A percentile compares a stretch with the other conserved stretches of the same genome.
phyloP scores from a whole-genome alignment of 805 yeast species.

The Ogataea salicorniae region DNA sequence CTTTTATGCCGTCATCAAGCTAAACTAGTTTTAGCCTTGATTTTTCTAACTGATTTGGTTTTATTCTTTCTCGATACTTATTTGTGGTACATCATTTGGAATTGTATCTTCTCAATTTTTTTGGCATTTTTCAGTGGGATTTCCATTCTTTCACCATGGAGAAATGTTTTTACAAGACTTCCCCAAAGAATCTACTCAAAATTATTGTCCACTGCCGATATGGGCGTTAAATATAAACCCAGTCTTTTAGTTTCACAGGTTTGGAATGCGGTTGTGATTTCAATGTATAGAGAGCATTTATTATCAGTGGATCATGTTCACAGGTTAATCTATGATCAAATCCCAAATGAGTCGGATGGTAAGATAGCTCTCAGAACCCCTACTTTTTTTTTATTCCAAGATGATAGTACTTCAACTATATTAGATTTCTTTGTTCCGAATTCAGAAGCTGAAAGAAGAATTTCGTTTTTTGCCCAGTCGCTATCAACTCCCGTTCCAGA shows the following conservation, averaged over 20 bases:
- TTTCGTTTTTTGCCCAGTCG: conserved; percentile 51
- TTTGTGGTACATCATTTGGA: conserved; percentile 55
- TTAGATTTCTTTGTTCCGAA: conserved; percentile 39
- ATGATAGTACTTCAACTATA: conserved; percentile 36
- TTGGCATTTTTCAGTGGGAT: conserved; percentile 48
- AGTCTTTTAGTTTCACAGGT: conserved; percentile 40
- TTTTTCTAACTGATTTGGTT: conserved; percentile 41
- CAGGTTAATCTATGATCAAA: conserved; percentile 32
- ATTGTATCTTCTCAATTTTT: conserved; percentile 43
- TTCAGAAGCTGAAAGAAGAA: conserved; percentile 48
- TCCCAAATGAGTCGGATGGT: conserved; percentile 46
- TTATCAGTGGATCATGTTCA: conserved; percentile 46
- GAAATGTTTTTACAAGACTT: conserved; percentile 45
- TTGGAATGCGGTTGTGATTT: conserved; percentile 51
- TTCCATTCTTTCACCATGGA: conserved; percentile 55
- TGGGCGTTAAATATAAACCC: conserved; percentile 39
- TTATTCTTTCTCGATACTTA: conserved; percentile 52
- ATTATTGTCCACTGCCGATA: conserved; percentile 38
- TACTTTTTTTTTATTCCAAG: conserved; percentile 43
- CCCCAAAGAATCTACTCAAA: conserved; percentile 49
- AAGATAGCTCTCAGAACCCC: conserved; percentile 34
- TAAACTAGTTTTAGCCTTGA: conserved; percentile 34
- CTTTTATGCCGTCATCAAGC: conserved; percentile 40
- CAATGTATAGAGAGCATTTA: conserved; percentile 51
- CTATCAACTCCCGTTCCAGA: conserved; percentile 44